phyloP scores from a whole-genome alignment of 345 rosid species.

The Schrenkiella parvula region DNA sequence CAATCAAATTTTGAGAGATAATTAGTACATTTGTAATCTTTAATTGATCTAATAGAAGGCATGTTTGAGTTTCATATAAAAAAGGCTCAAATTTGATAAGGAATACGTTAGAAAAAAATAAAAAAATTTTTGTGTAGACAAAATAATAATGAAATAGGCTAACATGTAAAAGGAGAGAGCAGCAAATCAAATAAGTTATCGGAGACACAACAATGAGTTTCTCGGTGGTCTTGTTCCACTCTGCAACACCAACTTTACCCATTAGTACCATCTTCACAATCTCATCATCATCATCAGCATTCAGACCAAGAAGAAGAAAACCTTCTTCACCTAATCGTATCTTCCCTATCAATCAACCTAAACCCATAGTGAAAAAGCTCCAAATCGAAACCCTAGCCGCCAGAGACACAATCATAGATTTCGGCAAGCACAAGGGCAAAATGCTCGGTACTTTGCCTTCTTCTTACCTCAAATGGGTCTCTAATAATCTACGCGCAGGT shows the following conservation, averaged over 20 bases:
- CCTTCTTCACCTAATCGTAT: slow-evolving; percentile 20
- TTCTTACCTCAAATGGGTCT: slow-evolving; percentile 70
- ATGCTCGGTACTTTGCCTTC: slow-evolving; percentile 85
- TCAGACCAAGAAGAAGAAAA: slow-evolving; percentile 31
- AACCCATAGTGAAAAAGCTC: background rate
- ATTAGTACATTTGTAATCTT: too few relatives aligned
- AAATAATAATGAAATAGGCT: too few relatives aligned
- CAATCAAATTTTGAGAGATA: too few relatives aligned
- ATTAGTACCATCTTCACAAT: background rate
- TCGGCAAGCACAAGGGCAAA: slow-evolving; percentile 77
- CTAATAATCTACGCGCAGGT: slow-evolving; percentile 59
- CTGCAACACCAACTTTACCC: slow-evolving; percentile 3
- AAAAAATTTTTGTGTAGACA: too few relatives aligned
- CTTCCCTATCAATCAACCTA: slow-evolving; percentile 4
- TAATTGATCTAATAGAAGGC: too few relatives aligned
- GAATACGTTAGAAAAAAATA: too few relatives aligned
- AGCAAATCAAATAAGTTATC: background rate
- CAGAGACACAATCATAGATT: slow-evolving; percentile 60
- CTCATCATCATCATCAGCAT: slow-evolving; percentile 36
- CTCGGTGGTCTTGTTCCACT: slow-evolving; percentile 25
- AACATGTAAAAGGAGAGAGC: too few relatives aligned
- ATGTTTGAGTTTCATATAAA: too few relatives aligned
- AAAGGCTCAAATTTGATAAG: too few relatives aligned
- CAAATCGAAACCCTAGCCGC: slow-evolving; percentile 36
- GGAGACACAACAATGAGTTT: slow-evolving; percentile 26